Conservation (phyloP, 2,329 filamentous ascomycete genomes). For the Neonectria sp. region DNA sequence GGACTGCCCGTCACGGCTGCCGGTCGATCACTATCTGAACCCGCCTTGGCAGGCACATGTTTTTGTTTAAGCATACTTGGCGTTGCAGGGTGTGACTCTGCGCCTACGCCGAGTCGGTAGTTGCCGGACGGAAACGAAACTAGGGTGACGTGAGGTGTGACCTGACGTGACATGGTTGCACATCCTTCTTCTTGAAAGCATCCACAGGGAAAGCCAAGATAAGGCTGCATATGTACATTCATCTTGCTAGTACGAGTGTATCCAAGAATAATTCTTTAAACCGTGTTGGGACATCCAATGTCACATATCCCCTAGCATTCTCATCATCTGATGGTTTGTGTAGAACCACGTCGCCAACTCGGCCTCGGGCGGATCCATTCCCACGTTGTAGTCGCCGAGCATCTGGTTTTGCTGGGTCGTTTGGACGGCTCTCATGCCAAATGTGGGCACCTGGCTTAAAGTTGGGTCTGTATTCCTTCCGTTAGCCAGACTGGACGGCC, state of each 20-base stretch:
- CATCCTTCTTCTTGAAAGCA: neutral
- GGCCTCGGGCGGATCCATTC: neutral
- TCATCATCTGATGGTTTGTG: slow-evolving; percentile 12
- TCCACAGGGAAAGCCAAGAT: neutral
- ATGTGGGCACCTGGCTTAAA: neutral
- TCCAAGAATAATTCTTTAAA: neutral
- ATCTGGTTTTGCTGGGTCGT: neutral
- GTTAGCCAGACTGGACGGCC: neutral
- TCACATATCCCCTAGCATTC: slow-evolving; percentile 6
- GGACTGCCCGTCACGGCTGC: slow-evolving; percentile 7
- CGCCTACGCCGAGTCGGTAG: slow-evolving; percentile 21
- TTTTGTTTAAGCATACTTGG: slow-evolving; percentile 13
- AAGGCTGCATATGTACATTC: neutral
- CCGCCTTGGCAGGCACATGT: slow-evolving; percentile 21
- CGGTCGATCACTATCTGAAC: slow-evolving; percentile 19
- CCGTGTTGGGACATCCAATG: neutral
- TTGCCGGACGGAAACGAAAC: neutral
- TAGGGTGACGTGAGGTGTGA: neutral
- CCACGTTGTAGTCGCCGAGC: neutral
- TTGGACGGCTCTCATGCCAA: neutral
- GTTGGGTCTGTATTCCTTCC: neutral
- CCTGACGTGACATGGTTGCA: neutral
- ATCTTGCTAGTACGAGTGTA: neutral
- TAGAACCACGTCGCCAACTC: slow-evolving; percentile 10
- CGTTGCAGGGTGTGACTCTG: slow-evolving; percentile 13